Evolutionary conservation across 371 early-diverging fungal species (phyloP), one percentile per base, ranked within the genome.

Genomic region (Mortierella sp.): DNA sequence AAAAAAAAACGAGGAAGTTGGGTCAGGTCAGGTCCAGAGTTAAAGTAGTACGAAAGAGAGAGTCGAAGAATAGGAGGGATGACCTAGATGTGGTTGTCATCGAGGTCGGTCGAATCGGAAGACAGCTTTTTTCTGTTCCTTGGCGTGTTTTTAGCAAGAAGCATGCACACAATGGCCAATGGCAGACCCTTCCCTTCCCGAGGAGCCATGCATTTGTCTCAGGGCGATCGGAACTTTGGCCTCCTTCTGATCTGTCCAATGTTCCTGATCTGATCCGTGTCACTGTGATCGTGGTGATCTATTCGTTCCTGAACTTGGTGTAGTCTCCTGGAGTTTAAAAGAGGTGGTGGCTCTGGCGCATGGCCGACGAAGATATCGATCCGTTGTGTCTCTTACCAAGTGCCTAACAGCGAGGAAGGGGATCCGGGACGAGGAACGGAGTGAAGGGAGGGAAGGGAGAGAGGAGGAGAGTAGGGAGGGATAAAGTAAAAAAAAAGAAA

Each of bases 321-420:
- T 34, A 14, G 47, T 19, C n/a, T 34, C 34, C 58, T 16, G 58
- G 34, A 19, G 58, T 11, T 6, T 22, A 11, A n/a, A 14, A 8
- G n/a, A 48, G 6, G 47, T 4, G 14, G 34, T 34, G 29, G 55
- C 55, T 13, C n/a, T 48, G 48, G 2, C 11, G 48, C 22, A 22
- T 48, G 48, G 48, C 29, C n/a, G n/a, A 26, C 26, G 52, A 11
- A 16, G 7, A 16, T 52, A 53, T 26, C 11, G 55, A 3, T 14
- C 13, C 14, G 6, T 14, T 58, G 34, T 58, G 58, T 19, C 66
- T 19, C 71, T 70, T 70, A 68, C 74, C 68, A 74, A 47, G 64
- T 65, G 34, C 29, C 61, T 29, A 70, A 34, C 58, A 58, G 19
- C 58, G 44, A 69, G 48, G 66, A 52, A 58, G 37, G 52, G 47